Evolutionary conservation across 345 rosid species (phyloP).

Genomic region (Eucalyptus erythrocorys): DNA sequence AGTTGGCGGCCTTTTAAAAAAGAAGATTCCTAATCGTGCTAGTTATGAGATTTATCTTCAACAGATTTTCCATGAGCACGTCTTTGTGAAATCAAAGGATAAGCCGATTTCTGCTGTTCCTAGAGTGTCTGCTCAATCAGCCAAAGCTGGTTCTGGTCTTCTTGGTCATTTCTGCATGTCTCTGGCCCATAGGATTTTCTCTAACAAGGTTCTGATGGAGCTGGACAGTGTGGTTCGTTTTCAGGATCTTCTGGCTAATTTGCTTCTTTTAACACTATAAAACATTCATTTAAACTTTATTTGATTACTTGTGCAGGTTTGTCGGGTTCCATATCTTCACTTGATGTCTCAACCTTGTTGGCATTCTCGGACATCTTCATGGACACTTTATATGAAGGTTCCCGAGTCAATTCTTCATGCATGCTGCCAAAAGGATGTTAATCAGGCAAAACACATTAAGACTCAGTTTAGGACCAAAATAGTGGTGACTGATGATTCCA

Average conservation of each 20-base stretch:
- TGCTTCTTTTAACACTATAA: neutral
- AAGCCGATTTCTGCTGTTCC: conserved; percentile 20
- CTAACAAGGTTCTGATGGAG: conserved; percentile 55
- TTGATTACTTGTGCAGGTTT: conserved; percentile 30
- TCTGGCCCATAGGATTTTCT: conserved; percentile 78
- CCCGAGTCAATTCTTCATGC: conserved; percentile 64
- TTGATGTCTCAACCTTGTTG: conserved; percentile 87
- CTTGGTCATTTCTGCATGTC: conserved; percentile 87
- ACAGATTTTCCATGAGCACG: conserved; percentile 69
- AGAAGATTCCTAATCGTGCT: conserved; percentile 40
- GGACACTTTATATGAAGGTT: conserved; percentile 76
- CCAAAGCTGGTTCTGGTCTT: conserved; percentile 49
- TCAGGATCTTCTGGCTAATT: neutral
- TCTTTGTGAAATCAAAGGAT: conserved; percentile 37
- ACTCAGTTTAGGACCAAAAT: conserved; percentile 82
- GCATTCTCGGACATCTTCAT: conserved; percentile 88
- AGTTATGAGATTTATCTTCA: conserved; percentile 76
- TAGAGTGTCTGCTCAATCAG: conserved; percentile 28
- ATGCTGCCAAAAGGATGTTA: conserved; percentile 23
- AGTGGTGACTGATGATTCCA: conserved; percentile 61
- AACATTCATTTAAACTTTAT: neutral
- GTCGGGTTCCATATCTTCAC: conserved; percentile 76
- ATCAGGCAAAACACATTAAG: conserved; percentile 30
- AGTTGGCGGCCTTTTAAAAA: conserved; percentile 12
- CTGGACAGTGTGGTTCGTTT: conserved; percentile 71